Base-by-base conservation (phyloP, 1,284 basidiomycete species). In the Ustilago shanxiensis region DNA sequence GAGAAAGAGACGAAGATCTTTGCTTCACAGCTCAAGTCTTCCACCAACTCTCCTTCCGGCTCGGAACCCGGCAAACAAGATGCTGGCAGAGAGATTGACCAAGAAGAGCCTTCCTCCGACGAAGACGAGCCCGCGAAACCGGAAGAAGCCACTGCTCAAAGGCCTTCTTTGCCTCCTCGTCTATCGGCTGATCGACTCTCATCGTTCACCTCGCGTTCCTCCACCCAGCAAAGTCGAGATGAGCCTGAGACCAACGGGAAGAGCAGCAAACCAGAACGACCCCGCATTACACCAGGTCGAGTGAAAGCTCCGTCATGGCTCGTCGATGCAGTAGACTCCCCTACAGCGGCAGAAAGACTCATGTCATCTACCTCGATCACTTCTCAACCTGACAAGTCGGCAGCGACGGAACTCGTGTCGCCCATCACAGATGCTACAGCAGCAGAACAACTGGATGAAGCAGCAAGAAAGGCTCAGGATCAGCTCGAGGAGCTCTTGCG, bases 401-500 rank as follows among this genome's bases (percentile, higher is more conserved):
- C 63, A 0, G 47, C 33, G 3, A 28, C 41, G 0, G 56, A 53
- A n/a, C 41, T 75, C 22, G 65, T 66, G 22, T 70, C 72, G 20
- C 66, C 67, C 7, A 52, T 69, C 22, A 71, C 71, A 2, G 76
- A 75, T 13, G 52, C 67, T 1, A 53, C 54, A 5, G 63, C 68
- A 26, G 66, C 69, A 20, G 68, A 75, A 24, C 57, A 72, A 60
- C 52, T 71, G 9, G 71, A 73, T 24, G 76, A 61, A 14, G 72
- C 72, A 16, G 69, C 72, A 24, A 50, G 66, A 14, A 24, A 64
- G 33, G 77, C 72, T 14, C 64, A 75, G 22, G 53, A 70, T 44
- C 64, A 75, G 20, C 66, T 75, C 5, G 77, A 79, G 53, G 77
- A 67, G 31, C 57, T 79, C 26, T n/a, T 71, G n/a, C 56, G 72